These are phyloP conservation scores for Xerophyta viscosa DNA, from an alignment of 106 monocot species.

Conservation along the genomic window DNA sequence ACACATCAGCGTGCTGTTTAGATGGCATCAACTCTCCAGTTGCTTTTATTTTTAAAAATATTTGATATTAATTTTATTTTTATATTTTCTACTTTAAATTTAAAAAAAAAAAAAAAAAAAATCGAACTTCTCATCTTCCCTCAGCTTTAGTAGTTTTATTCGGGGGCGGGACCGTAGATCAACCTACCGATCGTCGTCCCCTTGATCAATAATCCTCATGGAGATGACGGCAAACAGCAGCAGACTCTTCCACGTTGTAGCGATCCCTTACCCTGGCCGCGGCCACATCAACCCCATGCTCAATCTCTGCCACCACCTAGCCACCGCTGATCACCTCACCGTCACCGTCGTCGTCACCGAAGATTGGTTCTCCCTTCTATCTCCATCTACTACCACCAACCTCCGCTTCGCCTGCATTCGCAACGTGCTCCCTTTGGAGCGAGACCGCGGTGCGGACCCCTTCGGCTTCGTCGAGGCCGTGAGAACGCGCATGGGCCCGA, in stretches of 20 bases:
- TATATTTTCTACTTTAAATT: too few relatives aligned
- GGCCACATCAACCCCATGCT: constrained; percentile 35
- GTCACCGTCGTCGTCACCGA: constrained; percentile 12
- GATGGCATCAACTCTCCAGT: too few relatives aligned
- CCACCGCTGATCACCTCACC: background rate
- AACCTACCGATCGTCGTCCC: background rate
- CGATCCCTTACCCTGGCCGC: constrained; percentile 20
- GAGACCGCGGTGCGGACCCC: background rate
- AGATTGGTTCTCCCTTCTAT: constrained; percentile 1
- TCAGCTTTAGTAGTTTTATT: too few relatives aligned
- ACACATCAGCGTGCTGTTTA: too few relatives aligned
- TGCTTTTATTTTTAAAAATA: too few relatives aligned
- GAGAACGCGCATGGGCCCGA: background rate
- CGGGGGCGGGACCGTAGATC: too few relatives aligned
- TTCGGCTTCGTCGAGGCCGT: background rate
- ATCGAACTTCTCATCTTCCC: too few relatives aligned
- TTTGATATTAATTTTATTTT: too few relatives aligned
- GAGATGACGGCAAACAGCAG: background rate
- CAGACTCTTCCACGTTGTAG: constrained; percentile 2
- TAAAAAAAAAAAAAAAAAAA: too few relatives aligned
- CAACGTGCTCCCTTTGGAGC: constrained; percentile 1
- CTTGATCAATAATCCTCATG: background rate
- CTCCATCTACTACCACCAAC: background rate
- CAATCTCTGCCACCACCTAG: constrained; percentile 11
- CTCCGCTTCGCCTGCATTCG: background rate